Percentiles rank a stretch among this genome's conserved stretches.
phyloP scores from a whole-genome alignment of 208 protist genomes.

The Endotrypanum monterogeii region DNA sequence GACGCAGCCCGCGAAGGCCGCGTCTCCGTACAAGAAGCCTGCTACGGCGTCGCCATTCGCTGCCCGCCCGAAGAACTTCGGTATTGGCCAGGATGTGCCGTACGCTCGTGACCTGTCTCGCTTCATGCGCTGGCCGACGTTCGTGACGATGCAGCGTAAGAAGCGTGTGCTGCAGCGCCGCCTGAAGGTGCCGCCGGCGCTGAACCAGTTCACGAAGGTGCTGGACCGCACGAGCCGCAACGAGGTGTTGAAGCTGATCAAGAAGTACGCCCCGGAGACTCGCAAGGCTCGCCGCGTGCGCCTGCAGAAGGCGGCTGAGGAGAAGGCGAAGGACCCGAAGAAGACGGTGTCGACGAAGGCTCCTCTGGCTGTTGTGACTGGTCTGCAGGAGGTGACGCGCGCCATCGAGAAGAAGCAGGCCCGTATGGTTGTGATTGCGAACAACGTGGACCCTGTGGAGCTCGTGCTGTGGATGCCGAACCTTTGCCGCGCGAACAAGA shows the following conservation, averaged over 20 bases:
- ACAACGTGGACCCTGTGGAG: slow-evolving; percentile 99
- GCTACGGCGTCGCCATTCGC: slow-evolving; percentile 63
- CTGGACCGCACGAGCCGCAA: slow-evolving; percentile 92
- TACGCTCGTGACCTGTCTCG: slow-evolving; percentile 96
- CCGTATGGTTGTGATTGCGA: slow-evolving; percentile 99
- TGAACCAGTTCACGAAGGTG: slow-evolving; percentile 94
- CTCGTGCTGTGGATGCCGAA: slow-evolving; percentile 99
- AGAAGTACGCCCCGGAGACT: slow-evolving; percentile 98
- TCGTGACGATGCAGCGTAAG: slow-evolving; percentile 99
- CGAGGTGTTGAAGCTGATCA: slow-evolving; percentile 98
- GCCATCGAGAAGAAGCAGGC: slow-evolving; percentile 99
- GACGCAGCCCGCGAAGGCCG: slow-evolving; percentile 68
- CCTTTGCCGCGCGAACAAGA: slow-evolving; percentile 98
- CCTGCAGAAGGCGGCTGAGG: slow-evolving; percentile 91
- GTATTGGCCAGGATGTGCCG: slow-evolving; percentile 93
- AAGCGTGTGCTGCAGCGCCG: slow-evolving; percentile 96
- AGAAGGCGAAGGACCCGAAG: slow-evolving; percentile 90
- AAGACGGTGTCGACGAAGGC: slow-evolving; percentile 86
- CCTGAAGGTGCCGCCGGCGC: slow-evolving; percentile 95
- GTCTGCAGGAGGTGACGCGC: slow-evolving; percentile 98
- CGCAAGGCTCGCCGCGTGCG: slow-evolving; percentile 95
- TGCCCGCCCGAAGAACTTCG: slow-evolving; percentile 89
- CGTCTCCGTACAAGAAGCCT: slow-evolving; percentile 82
- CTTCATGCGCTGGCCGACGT: slow-evolving; percentile 98
- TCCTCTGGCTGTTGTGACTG: slow-evolving; percentile 92